Base-by-base conservation (phyloP, 1,284 basidiomycete species). In the Ceratobasidium papillatum region DNA sequence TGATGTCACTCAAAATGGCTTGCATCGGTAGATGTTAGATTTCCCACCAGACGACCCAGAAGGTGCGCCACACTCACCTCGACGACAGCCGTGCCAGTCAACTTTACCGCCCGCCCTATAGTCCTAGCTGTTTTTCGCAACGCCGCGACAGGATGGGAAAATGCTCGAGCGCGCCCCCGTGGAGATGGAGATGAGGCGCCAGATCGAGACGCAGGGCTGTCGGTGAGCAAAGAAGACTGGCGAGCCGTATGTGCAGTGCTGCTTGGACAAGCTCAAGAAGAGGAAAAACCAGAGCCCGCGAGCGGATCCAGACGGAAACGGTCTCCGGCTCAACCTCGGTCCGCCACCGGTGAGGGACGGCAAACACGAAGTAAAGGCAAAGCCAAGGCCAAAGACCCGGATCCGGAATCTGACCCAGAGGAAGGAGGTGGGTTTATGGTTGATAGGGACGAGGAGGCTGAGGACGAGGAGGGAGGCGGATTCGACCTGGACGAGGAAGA, bases 221-320 rank as follows among this genome's bases (percentile, higher is more conserved):
- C 43, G 68, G 68, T 71, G n/a, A 43, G 52, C n/a, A 59, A 54
- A 41, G 41, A 34, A 0, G 74, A 75, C 30, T 75, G 74, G 74
- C 36, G 74, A 22, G 74, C 65, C 1, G 74, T 75, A 17, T 75
- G 74, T 56, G 66, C 66, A 27, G 74, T 75, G 1, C 47, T 75
- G 22, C 82, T 17, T 82, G 82, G 51, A 79, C 79, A 11, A 79
- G 78, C 49, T 77, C 77, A 12, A 74, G 77, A 43, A 41, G n/a
- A 11, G 47, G 68, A 22, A 30, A 62, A 14, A 38, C 12, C 32
- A 14, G 54, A 36, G n/a, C 9, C 30, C n/a, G 14, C 32, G 32
- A 19, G 74, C 78, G 63, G 32, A 79, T 78, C 43, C 74, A 77
- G 19, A 54, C 51, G 36, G 77, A 81, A 45, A 76, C 78, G 17